A percentile compares a stretch with the other conserved stretches of the same genome.
Conservation (phyloP, 495 filamentous ascomycete species). For the Parachaetomium inaequale region DNA sequence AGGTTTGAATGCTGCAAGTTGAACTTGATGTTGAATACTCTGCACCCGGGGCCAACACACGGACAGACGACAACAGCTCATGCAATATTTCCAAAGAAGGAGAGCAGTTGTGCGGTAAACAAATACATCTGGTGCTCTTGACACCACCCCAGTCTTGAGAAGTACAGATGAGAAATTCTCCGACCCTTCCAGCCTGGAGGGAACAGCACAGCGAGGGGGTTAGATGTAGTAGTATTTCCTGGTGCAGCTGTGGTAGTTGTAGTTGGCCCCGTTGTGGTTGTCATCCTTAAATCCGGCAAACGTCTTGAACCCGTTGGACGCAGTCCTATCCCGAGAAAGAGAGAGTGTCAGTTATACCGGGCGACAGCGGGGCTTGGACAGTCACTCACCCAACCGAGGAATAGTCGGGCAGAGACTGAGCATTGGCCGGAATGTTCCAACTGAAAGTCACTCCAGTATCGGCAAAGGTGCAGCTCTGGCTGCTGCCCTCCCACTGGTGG, state of each 20-base stretch:
- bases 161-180: no score
- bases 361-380: not conserved
- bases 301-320: not conserved
- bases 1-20: no score
- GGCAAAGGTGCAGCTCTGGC: not conserved
- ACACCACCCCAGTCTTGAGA: no score
- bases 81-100: no score
- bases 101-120: no score
- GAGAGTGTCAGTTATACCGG: not conserved
- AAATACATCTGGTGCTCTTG: no score
- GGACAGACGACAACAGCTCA: no score
- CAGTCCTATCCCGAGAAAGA: not conserved
- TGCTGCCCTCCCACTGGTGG: not conserved
- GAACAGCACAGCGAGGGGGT: no score
- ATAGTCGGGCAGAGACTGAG: not conserved
- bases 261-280: not conserved
- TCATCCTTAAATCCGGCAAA: not conserved
- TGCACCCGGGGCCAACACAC: no score
- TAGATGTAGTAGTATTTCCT: constrained; percentile 2
- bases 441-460: not conserved
- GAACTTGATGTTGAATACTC: no score
- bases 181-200: no score
- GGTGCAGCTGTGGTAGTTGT: not conserved
- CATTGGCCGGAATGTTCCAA: not conserved
- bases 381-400: not conserved